Percentiles rank a stretch among this genome's conserved stretches.
phyloP scores from a whole-genome alignment of 1,139 yeast genomes.

The Geotrichum siamense region DNA sequence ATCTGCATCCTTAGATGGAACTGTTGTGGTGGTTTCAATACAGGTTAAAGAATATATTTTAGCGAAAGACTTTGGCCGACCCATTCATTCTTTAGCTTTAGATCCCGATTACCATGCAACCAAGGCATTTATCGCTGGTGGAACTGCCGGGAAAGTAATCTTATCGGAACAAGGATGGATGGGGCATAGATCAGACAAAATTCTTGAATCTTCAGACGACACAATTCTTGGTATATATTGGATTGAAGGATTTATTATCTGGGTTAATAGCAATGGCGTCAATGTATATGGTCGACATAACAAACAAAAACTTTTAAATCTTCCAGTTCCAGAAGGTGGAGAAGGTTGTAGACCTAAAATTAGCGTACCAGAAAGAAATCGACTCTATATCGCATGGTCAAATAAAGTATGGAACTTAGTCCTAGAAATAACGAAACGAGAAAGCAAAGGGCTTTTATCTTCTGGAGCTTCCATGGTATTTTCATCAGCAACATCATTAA shows the following conservation, averaged over 20 bases:
- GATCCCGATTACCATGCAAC: slow-evolving; percentile 59
- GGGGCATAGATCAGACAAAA: slow-evolving; percentile 65
- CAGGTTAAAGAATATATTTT: slow-evolving; percentile 54
- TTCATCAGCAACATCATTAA: slow-evolving; percentile 18
- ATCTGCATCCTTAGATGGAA: slow-evolving; percentile 89
- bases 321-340: slow-evolving; percentile 57
- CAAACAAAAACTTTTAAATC: slow-evolving; percentile 37
- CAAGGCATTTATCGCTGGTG: slow-evolving; percentile 73
- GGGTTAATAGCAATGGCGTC: slow-evolving; percentile 87
- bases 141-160: slow-evolving; percentile 80
- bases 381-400: slow-evolving; percentile 79
- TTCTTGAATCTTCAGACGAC: slow-evolving; percentile 51
- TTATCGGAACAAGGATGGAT: slow-evolving; percentile 78
- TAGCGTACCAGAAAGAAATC: slow-evolving; percentile 56
- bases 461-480: slow-evolving; percentile 23
- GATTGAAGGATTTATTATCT: slow-evolving; percentile 53
- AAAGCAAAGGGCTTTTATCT: slow-evolving; percentile 13
- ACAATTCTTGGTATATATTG: slow-evolving; percentile 63
- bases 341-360: slow-evolving; percentile 82
- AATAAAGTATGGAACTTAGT: slow-evolving; percentile 67
- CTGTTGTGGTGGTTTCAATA: slow-evolving; percentile 72
- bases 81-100: slow-evolving; percentile 77
- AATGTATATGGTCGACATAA: slow-evolving; percentile 29
- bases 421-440: slow-evolving; percentile 28
- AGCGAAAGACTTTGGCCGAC: slow-evolving; percentile 78